A percentile compares a stretch with the other conserved stretches of the same genome.
phyloP scores from a whole-genome alignment of 2,329 filamentous ascomycete genomes.

The Xylariaceae sp. region DNA sequence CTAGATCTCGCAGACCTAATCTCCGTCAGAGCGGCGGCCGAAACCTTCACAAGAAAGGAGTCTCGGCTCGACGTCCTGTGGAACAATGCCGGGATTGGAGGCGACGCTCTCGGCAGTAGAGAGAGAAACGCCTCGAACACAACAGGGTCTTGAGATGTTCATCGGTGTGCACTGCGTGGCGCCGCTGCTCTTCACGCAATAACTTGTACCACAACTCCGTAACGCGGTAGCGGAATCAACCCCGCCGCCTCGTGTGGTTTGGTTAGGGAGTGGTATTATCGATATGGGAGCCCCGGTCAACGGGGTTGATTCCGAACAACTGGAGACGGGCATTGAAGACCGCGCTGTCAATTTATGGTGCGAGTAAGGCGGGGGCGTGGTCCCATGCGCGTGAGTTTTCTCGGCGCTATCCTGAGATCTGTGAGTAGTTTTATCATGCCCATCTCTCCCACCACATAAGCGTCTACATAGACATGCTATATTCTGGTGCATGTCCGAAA shows the following conservation, averaged over 20 bases:
- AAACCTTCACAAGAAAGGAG: conserved; percentile 9
- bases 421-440: no score
- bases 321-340: conserved; percentile 22
- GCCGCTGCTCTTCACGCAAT: conserved; percentile 28
- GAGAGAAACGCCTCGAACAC: conserved; percentile 6
- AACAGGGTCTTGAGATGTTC: conserved; percentile 10
- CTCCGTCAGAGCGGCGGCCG: conserved; percentile 1
- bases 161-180: conserved; percentile 11
- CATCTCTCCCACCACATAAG: no score
- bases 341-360: conserved; percentile 27
- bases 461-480: no score
- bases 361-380: conserved; percentile 35
- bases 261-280: conserved; percentile 28
- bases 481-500: no score
- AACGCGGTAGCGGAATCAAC: conserved; percentile 20
- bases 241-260: conserved; percentile 18
- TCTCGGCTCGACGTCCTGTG: conserved; percentile 12
- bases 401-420: conserved; percentile 16
- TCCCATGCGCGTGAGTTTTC: conserved; percentile 32
- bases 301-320: conserved; percentile 27
- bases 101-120: background rate
- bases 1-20: conserved; percentile 2
- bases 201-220: conserved; percentile 33
- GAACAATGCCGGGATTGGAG: conserved; percentile 12
- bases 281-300: conserved; percentile 24